Conservation (phyloP, 1,284 basidiomycete genomes). For the Apiotrichum laibachii region DNA sequence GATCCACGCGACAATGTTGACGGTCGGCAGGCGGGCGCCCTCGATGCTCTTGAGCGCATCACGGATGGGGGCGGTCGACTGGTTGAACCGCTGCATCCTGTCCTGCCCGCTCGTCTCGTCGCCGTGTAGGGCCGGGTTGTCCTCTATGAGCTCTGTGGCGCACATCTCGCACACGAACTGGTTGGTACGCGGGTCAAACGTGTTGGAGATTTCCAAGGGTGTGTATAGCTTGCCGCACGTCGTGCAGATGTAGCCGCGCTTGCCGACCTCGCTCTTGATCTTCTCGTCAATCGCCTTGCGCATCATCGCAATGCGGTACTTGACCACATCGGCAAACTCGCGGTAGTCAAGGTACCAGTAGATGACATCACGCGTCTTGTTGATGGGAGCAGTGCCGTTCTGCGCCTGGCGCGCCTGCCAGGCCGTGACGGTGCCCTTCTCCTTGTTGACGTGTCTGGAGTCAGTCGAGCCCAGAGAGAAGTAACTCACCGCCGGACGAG, state of each 20-base stretch:
- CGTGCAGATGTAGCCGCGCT: constrained; percentile 93
- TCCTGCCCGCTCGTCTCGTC: constrained; percentile 54
- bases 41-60: constrained; percentile 86
- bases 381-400: constrained; percentile 6
- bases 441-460: constrained; percentile 47
- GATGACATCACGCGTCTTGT: constrained; percentile 52
- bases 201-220: constrained; percentile 80
- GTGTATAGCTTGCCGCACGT: constrained; percentile 81
- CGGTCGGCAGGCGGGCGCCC: constrained; percentile 52
- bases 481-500: constrained; percentile 72
- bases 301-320: constrained; percentile 97
- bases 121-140: constrained; percentile 62
- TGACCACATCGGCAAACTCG: constrained; percentile 92
- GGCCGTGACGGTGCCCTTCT: constrained; percentile 37
- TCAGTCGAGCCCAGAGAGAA: not conserved
- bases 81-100: constrained; percentile 91
- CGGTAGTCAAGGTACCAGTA: constrained; percentile 98
- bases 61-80: constrained; percentile 80
- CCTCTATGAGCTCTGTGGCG: constrained; percentile 77
- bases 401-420: constrained; percentile 26
- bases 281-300: constrained; percentile 81
- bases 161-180: constrained; percentile 57
- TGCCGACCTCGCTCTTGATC: constrained; percentile 80
- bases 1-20: constrained; percentile 47
- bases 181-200: constrained; percentile 54